These are phyloP conservation scores for Piper betle DNA, from an alignment of 164 flowering plant species.

Conservation along the genomic window DNA sequence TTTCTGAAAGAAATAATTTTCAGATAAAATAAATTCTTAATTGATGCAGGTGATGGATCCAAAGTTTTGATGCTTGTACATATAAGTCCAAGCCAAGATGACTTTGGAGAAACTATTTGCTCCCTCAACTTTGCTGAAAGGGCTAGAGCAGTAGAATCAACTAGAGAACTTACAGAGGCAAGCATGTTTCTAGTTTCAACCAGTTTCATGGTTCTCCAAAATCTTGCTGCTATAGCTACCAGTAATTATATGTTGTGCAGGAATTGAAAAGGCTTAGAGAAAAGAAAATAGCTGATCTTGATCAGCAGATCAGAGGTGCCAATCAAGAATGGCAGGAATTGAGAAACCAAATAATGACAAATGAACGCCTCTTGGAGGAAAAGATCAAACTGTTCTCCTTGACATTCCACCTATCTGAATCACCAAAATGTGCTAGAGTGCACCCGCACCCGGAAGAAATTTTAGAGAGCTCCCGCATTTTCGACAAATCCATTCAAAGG, in stretches of 20 bases:
- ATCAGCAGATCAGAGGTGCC: slow-evolving; percentile 40
- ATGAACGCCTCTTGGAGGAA: slow-evolving; percentile 33
- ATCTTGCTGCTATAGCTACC: neutral
- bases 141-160: slow-evolving; percentile 48
- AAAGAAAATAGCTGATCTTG: slow-evolving; percentile 34
- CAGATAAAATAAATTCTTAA: too few relatives aligned
- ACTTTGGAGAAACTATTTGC: slow-evolving; percentile 54
- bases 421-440: slow-evolving; percentile 14
- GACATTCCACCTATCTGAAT: slow-evolving; percentile 15
- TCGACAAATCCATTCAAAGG: slow-evolving; percentile 15
- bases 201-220: too few relatives aligned
- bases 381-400: slow-evolving; percentile 30
- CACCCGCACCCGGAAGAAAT: slow-evolving; percentile 15
- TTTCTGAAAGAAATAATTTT: too few relatives aligned
- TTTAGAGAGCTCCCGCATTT: slow-evolving; percentile 16
- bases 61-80: slow-evolving; percentile 77
- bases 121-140: slow-evolving; percentile 62
- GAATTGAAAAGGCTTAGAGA: slow-evolving; percentile 42
- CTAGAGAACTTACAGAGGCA: slow-evolving; percentile 46
- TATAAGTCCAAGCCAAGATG: slow-evolving; percentile 53
- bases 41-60: slow-evolving; percentile 43
- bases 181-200: neutral
- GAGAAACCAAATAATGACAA: slow-evolving; percentile 26
- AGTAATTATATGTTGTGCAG: slow-evolving; percentile 14
- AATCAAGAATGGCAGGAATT: slow-evolving; percentile 46